These are phyloP conservation scores for Pleurotus platypus DNA, from an alignment of 768 basidiomycete genomes.

Conservation along the genomic window DNA sequence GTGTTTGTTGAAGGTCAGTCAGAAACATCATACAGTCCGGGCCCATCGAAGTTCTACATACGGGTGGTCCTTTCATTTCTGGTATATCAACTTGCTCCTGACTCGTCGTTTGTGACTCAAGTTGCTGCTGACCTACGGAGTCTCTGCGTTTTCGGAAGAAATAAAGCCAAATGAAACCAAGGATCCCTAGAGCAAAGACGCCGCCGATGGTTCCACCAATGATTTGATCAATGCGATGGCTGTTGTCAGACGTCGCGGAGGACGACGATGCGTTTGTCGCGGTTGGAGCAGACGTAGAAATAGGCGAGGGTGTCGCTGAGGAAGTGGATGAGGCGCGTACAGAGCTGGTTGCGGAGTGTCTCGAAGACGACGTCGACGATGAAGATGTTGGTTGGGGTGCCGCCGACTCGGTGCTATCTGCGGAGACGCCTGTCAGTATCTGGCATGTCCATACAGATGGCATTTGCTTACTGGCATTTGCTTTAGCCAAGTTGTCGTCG, in stretches of 20 bases:
- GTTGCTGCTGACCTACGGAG: not conserved
- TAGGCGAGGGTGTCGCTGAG: not conserved
- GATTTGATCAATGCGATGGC: slow-evolving; percentile 5
- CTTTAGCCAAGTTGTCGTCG: not conserved
- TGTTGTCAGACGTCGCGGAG: not conserved
- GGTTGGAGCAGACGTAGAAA: not conserved
- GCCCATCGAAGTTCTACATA: too few species aligned
- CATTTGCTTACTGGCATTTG: slow-evolving; percentile 5
- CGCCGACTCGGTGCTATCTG: slow-evolving; percentile 8
- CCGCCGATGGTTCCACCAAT: slow-evolving; percentile 5
- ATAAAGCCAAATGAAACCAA: not conserved
- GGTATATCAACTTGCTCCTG: not conserved
- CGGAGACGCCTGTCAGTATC: not conserved
- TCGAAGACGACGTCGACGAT: not conserved
- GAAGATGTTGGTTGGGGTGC: not conserved
- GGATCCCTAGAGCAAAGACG: not conserved
- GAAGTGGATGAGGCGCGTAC: not conserved
- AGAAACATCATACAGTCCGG: too few species aligned
- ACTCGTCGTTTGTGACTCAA: not conserved
- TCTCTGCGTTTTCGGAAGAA: not conserved
- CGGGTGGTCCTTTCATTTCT: too few species aligned
- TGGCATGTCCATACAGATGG: not conserved
- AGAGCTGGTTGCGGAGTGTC: not conserved
- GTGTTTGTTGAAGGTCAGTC: too few species aligned
- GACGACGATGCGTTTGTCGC: not conserved